Base-by-base conservation (phyloP, 164 flowering plant genomes). In the Malania oleifera region DNA sequence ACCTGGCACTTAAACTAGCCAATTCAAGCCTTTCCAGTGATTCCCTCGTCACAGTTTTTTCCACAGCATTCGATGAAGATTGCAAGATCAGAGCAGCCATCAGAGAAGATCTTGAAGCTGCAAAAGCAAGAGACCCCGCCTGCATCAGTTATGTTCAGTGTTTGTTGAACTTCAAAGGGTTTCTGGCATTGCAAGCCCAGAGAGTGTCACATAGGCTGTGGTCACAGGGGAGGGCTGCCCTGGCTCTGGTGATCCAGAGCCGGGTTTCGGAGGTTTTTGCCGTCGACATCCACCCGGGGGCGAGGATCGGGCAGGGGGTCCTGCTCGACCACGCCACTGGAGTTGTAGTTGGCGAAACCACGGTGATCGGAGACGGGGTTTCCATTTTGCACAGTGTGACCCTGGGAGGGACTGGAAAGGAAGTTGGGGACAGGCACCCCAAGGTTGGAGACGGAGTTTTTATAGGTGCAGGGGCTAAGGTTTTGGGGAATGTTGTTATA, bases 221-320 rank as follows among this genome's bases (percentile, higher is more conserved):
- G 96, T 63, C 72, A 5, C 77, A 80, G 26, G 77, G 75, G 1
- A 70, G 92, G 24, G 67, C 71, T 29, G 64, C 56, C 15, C 17
- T 88, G 54, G 92, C 96, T 0, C 54, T 86, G 7, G 17, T 78
- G 69, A 70, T 89, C 1, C 92, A 89, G 48, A 85, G 68, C 55
- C 63, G 88, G 43, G 87, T 84, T 0, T 82, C 87, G 7, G 90
- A 84, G 56, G 81, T 75, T 9, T 88, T 88, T 47, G 83, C 82
- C 0, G 80, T 82, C 28, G 96, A 88, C 58, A 85, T 88, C 15
- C 96, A 88, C 53, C 96, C 96, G 0, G 96, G 90, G 7, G 96
- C 96, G 0, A 84, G 62, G 59, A 82, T 88, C 17, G 96, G 96
- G 23, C 28, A 63, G 1, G 92, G 96, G 52, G 75, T 88, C 1